A percentile compares a stretch with the other conserved stretches of the same genome.
Evolutionary conservation across 164 flowering plant genomes (phyloP).

Genomic region (Stephania japonica): DNA sequence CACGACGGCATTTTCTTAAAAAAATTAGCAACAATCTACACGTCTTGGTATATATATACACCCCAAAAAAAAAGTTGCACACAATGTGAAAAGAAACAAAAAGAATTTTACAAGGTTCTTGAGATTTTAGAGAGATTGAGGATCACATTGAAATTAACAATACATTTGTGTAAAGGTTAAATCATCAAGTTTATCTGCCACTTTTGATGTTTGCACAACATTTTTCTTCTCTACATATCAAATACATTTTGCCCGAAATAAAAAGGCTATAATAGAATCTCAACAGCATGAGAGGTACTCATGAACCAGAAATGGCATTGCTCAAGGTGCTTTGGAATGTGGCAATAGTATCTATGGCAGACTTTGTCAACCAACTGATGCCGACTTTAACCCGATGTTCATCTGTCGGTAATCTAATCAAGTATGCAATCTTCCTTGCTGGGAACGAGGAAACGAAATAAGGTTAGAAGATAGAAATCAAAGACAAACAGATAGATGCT

Average conservation of each 20-base stretch:
- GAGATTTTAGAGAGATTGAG: not conserved
- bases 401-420: constrained; percentile 83
- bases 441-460: constrained; percentile 20
- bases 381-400: constrained; percentile 89
- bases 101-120: not conserved
- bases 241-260: not conserved
- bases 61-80: not conserved
- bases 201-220: not conserved
- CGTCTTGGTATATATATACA: too few relatives aligned
- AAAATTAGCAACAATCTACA: too few relatives aligned
- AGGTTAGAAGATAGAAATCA: not conserved
- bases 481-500: not conserved
- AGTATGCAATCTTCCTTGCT: constrained; percentile 90
- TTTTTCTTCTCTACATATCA: not conserved
- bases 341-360: constrained; percentile 75
- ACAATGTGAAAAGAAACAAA: not conserved
- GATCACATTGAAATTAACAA: not conserved
- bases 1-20: too few relatives aligned
- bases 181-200: not conserved
- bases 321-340: constrained; percentile 53
- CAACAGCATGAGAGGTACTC: not conserved
- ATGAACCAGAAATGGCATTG: constrained; percentile 40
- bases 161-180: not conserved
- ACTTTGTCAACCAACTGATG: constrained; percentile 78
- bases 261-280: not conserved